Base-by-base conservation (phyloP, 495 filamentous ascomycete species). In the Aeminium ludgeri region DNA sequence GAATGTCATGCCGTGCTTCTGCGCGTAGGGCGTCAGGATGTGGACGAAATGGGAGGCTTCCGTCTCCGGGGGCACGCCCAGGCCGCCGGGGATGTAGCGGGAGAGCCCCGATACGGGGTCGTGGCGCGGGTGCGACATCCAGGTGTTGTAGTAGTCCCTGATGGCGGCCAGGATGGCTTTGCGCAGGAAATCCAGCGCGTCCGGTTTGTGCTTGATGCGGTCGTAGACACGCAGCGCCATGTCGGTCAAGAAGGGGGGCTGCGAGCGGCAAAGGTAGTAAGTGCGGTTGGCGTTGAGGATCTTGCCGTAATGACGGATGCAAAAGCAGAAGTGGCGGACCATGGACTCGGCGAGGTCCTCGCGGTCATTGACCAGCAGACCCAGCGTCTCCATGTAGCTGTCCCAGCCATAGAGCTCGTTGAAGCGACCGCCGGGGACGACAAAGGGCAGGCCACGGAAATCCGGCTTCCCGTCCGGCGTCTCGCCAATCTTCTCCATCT, bases 391-490 rank as follows among this genome's bases (percentile, higher is more conserved):
- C 82, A 97, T 93, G 62, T 92, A 96, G 55, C 82, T 91, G 57
- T 97, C 89, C 89, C 89, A 97, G 38, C 77, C 84, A 54, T 97
- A 97, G 17, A 96, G 58, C 56, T 97, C 89, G 59, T 96, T 97
- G 72, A 97, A 97, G 19, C 89, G 70, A 12, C 86, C 89, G 29
- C 89, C 91, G 0, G 89, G 89, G 16, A 97, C 89, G 16, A 96
- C 84, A 52, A 95, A 97, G 0, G 89, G 89, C 34, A 86, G 68
- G 23, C 91, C 89, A n/a, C 63, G 60, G 6, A 86, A 56, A 1
- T 75, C 74, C 41, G 67, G 72, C 53, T 79, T 62, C 12, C 73
- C 73, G 10, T 81, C 82, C 8, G 59, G 54, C 2, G 69, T 66
- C 52, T 89, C 76, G 11, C 34, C 50, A 8, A 63, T 50, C 45